Evolutionary conservation across 2,329 filamentous ascomycete species (phyloP), one percentile per base, ranked within the genome.

Genomic region (Parafenestella ontariensis): DNA sequence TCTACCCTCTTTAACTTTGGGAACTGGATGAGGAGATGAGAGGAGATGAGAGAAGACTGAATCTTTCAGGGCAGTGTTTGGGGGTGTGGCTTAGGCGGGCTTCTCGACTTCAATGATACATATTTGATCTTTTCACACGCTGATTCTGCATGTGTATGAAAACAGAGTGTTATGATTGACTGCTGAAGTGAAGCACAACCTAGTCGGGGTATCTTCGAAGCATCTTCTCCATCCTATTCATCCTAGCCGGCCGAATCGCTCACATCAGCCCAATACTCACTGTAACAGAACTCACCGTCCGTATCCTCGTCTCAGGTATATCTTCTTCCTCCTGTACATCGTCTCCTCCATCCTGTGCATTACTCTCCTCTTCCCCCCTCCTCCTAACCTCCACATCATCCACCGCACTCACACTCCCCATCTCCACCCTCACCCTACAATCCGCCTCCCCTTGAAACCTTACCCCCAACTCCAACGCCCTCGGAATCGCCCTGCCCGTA

Each of bases 401-500:
- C 40, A 91, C 80, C 2, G 86, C 84, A n/a, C 80, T 80, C 15
- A 89, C 79, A 46, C 83, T 89, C 52, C 84, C 82, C 41, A 88
- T 91, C 69, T 81, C 78, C 46, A 91, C 67, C 62, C 79, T 76
- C 1, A 91, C 86, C 5, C 74, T 68, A 59, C 85, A 87, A 57
- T 86, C 85, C 11, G 73, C 78, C 72, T 88, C 82, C 49, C 84
- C 80, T 72, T 85, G 82, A 61, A 91, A 91, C 79, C 85, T 89
- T 29, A 83, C 73, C 0, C 85, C 89, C 5, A 92, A 72, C 23
- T 83, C 79, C 54, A 90, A 72, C 1, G 84, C 84, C 73, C 86
- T 86, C 57, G 83, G 79, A 26, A 92, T 87, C 7, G 89, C 89
- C 61, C 82, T 83, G 1, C 89, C 89, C 0, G 87, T 88, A 7